These are phyloP conservation scores for Phlegmacium glaucopus DNA, from an alignment of 768 basidiomycete genomes.

Conservation along the genomic window DNA sequence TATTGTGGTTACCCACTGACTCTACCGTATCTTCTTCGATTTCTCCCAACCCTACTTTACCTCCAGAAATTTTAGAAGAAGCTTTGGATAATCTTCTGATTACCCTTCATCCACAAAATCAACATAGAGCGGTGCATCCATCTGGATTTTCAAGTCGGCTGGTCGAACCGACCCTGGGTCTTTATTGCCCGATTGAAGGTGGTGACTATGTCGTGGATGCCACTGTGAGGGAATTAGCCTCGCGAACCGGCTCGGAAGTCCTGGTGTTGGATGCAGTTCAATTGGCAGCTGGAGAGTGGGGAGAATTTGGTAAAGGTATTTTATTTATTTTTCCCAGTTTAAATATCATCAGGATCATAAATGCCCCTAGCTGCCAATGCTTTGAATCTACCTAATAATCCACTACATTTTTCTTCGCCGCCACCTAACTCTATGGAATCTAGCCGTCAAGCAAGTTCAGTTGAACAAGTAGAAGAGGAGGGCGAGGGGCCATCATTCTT, in stretches of 20 bases:
- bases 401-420: slow-evolving; percentile 59
- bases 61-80: slow-evolving; percentile 75
- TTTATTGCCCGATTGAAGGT: slow-evolving; percentile 85
- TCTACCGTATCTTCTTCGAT: slow-evolving; percentile 29
- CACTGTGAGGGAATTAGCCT: slow-evolving; percentile 75
- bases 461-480: slow-evolving; percentile 43
- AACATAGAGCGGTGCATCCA: slow-evolving; percentile 65
- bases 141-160: slow-evolving; percentile 43
- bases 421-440: slow-evolving; percentile 17
- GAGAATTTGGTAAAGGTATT: slow-evolving; percentile 76
- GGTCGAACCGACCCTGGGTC: slow-evolving; percentile 76
- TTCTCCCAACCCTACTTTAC: slow-evolving; percentile 38
- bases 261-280: slow-evolving; percentile 82
- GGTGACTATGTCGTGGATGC: slow-evolving; percentile 80
- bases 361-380: slow-evolving; percentile 56
- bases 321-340: slow-evolving; percentile 3
- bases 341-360: not conserved
- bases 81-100: slow-evolving; percentile 73
- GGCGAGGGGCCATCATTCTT: slow-evolving; percentile 28
- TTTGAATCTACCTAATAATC: slow-evolving; percentile 68
- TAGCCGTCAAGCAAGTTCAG: slow-evolving; percentile 15
- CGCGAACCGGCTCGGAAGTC: slow-evolving; percentile 73
- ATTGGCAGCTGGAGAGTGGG: slow-evolving; percentile 86
- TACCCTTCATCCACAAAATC: slow-evolving; percentile 77
- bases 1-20: slow-evolving; percentile 61